phyloP scores from a whole-genome alignment of 2,329 filamentous ascomycete genomes.

The Fusarium camptoceras region DNA sequence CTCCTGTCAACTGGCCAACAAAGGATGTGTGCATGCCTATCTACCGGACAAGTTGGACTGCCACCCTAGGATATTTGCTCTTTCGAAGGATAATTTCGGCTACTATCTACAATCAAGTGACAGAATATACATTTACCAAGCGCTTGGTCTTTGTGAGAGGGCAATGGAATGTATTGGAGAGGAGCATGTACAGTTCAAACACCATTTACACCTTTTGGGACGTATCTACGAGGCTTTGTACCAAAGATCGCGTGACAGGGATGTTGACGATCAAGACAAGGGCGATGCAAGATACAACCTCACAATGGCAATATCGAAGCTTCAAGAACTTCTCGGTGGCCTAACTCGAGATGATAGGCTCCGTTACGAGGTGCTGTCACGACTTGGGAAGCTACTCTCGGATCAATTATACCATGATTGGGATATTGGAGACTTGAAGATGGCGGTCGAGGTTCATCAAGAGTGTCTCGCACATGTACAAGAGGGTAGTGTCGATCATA shows the following conservation, averaged over 20 bases:
- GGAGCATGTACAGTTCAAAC: accelerated
- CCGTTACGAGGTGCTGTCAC: not conserved
- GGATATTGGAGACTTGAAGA: not conserved
- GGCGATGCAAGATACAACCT: accelerated
- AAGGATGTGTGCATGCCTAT: not conserved
- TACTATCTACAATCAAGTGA: accelerated
- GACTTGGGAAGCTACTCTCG: not conserved
- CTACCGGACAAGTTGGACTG: not conserved
- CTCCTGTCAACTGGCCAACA: accelerated
- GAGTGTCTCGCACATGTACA: not conserved
- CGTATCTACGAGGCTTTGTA: not conserved
- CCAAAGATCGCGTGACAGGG: not conserved
- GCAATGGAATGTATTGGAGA: not conserved
- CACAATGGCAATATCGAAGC: not conserved
- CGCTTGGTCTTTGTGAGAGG: accelerated
- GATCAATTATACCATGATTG: not conserved
- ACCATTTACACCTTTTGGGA: not conserved
- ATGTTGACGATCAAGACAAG: accelerated
- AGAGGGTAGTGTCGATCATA: accelerated
- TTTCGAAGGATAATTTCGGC: not conserved
- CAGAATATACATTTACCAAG: not conserved
- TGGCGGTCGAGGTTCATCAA: not conserved
- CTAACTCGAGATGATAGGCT: not conserved
- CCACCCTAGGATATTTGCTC: not conserved
- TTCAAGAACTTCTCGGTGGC: not conserved